Percentiles rank a stretch among this genome's conserved stretches.
These are phyloP conservation scores for Fusarium camptoceras DNA, from an alignment of 2,329 filamentous ascomycete genomes.

Conservation along the genomic window DNA sequence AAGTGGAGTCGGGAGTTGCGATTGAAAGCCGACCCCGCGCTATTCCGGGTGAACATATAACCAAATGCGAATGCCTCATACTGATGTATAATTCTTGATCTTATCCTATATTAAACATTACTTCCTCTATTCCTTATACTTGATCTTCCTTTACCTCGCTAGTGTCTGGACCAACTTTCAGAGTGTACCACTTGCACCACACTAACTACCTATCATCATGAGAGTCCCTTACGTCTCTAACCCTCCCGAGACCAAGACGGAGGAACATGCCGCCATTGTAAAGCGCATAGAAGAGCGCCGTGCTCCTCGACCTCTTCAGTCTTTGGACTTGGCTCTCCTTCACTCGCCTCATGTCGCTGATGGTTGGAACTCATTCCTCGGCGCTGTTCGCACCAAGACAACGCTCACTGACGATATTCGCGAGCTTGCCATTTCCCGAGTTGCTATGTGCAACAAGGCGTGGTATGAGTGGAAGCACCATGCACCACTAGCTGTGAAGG, in stretches of 20 bases:
- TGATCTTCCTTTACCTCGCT: neutral
- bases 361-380: constrained; percentile 79
- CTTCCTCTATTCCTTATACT: neutral
- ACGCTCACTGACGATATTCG: constrained; percentile 67
- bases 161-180: neutral
- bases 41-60: constrained; percentile 46
- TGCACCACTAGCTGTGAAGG: constrained; percentile 72
- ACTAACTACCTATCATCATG: constrained; percentile 58
- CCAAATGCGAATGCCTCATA: constrained; percentile 34
- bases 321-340: constrained; percentile 80
- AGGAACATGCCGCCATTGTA: constrained; percentile 68
- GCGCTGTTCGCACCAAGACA: constrained; percentile 69
- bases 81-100: neutral
- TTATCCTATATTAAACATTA: neutral
- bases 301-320: constrained; percentile 75
- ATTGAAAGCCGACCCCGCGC: constrained; percentile 43
- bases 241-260: constrained; percentile 58
- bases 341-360: constrained; percentile 80
- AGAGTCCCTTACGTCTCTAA: constrained; percentile 73
- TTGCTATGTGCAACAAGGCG: constrained; percentile 82
- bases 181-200: constrained; percentile 19
- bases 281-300: constrained; percentile 73
- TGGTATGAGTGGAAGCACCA: constrained; percentile 91
- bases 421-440: constrained; percentile 83
- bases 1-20: constrained; percentile 47